A percentile compares a stretch with the other conserved stretches of the same genome.
Evolutionary conservation across 164 flowering plant genomes (phyloP).

Genomic region (Paratinospora sagittata): DNA sequence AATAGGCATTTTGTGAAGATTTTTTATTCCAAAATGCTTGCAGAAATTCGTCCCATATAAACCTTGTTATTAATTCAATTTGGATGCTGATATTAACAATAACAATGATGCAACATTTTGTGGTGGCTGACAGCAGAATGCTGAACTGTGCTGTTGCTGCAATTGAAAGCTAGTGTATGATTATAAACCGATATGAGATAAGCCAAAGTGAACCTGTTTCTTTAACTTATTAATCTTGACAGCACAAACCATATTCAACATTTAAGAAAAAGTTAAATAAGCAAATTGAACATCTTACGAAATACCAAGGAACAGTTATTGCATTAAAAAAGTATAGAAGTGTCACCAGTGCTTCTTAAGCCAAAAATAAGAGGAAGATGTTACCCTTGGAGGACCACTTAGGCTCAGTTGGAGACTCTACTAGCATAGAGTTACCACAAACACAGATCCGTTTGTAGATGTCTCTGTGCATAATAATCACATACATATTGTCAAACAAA

Average conservation of each 20-base stretch:
- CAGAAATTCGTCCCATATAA: too few relatives aligned
- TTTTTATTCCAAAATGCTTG: too few relatives aligned
- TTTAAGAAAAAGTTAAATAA: too few relatives aligned
- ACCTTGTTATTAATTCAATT: too few relatives aligned
- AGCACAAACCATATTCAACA: too few relatives aligned
- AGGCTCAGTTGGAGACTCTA: constrained; percentile 94
- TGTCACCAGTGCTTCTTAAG: background rate
- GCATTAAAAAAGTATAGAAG: too few relatives aligned
- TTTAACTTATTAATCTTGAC: background rate
- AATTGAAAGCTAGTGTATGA: background rate
- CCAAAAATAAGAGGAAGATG: background rate
- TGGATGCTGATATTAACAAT: too few relatives aligned
- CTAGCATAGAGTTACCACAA: constrained; percentile 56
- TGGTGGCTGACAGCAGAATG: too few relatives aligned
- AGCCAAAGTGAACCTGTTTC: background rate
- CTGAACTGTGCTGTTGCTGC: background rate
- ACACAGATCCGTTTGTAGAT: constrained; percentile 60
- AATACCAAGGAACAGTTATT: background rate
- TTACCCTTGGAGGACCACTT: constrained; percentile 81
- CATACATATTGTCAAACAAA: background rate
- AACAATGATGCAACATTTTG: too few relatives aligned
- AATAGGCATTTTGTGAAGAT: background rate
- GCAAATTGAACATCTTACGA: background rate
- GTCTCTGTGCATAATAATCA: constrained; percentile 42
- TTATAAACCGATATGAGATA: background rate